Evolutionary conservation across 805 yeast genomes (phyloP).

Genomic region (Citeromyces matritensis): DNA sequence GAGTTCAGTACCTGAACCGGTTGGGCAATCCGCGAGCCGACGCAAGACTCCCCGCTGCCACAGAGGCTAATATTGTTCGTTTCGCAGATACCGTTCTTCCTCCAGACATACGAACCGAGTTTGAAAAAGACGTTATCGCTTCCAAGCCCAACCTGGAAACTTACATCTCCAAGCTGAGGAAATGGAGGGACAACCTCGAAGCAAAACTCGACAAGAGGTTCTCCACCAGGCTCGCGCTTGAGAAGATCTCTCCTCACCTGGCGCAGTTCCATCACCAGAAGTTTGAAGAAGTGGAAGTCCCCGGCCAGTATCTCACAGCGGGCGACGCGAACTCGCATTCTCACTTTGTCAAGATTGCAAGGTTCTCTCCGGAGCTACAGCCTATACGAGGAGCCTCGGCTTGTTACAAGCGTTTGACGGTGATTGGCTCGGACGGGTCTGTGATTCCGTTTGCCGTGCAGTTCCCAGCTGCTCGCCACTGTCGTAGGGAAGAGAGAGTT

Average conservation of each 20-base stretch:
- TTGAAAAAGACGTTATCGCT: constrained; percentile 79
- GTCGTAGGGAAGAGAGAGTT: constrained; percentile 90
- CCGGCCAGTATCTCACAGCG: constrained; percentile 87
- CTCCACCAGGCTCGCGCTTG: constrained; percentile 59
- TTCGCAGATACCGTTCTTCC: constrained; percentile 92
- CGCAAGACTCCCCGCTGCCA: constrained; percentile 77
- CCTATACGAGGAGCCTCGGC: constrained; percentile 82
- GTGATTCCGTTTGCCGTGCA: constrained; percentile 90
- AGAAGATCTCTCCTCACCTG: constrained; percentile 85
- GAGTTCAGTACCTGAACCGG: constrained; percentile 79
- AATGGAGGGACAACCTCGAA: constrained; percentile 89
- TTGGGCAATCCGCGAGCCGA: constrained; percentile 79
- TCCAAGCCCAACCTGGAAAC: constrained; percentile 81
- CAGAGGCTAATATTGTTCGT: constrained; percentile 75
- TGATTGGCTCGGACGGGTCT: constrained; percentile 90
- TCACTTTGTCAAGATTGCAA: constrained; percentile 87
- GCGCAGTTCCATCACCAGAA: constrained; percentile 97
- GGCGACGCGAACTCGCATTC: constrained; percentile 63
- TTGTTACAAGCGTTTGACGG: constrained; percentile 77
- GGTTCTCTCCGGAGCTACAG: constrained; percentile 82
- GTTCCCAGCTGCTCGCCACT: constrained; percentile 94
- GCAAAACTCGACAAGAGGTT: constrained; percentile 82
- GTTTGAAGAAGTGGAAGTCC: constrained; percentile 94
- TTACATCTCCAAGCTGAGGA: constrained; percentile 68
- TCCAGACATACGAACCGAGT: constrained; percentile 74